Percentiles rank a stretch among this genome's conserved stretches.
These are phyloP conservation scores for Neurospora tetrasperma DNA, from an alignment of 495 filamentous ascomycete genomes.

Conservation along the genomic window DNA sequence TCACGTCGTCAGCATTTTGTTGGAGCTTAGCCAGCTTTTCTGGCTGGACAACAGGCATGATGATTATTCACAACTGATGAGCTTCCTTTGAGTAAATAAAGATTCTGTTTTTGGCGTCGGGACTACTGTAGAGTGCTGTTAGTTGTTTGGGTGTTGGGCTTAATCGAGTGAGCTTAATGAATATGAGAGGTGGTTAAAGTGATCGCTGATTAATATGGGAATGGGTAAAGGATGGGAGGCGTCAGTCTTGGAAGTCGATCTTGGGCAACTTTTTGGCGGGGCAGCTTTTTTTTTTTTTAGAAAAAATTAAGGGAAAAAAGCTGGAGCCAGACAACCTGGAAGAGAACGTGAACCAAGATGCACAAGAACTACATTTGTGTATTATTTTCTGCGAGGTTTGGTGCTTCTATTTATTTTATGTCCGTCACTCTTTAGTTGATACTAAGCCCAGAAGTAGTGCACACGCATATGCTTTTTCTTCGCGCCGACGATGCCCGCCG, in stretches of 20 bases:
- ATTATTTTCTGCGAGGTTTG: neutral
- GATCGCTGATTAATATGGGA: neutral
- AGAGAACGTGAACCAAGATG: neutral
- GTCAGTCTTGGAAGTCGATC: neutral
- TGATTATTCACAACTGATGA: slow-evolving; percentile 12
- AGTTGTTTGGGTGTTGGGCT: neutral
- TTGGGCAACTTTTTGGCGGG: neutral
- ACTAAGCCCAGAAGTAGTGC: neutral
- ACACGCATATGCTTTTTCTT: neutral
- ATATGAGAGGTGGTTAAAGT: neutral
- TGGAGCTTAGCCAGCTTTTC: slow-evolving; percentile 82
- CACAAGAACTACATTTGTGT: neutral
- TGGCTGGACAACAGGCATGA: slow-evolving; percentile 80
- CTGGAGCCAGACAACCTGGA: neutral
- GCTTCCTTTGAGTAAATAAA: neutral
- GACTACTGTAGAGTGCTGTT: neutral
- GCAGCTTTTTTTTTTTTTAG: neutral
- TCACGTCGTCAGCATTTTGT: slow-evolving; percentile 70
- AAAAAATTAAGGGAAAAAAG: neutral
- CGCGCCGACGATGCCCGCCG: neutral
- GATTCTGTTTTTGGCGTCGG: neutral
- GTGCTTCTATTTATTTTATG: too few species aligned
- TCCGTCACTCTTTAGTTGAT: neutral
- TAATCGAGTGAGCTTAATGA: neutral
- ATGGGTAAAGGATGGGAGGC: neutral